phyloP scores from a whole-genome alignment of 805 yeast species.

The Brettanomyces naardenensis region DNA sequence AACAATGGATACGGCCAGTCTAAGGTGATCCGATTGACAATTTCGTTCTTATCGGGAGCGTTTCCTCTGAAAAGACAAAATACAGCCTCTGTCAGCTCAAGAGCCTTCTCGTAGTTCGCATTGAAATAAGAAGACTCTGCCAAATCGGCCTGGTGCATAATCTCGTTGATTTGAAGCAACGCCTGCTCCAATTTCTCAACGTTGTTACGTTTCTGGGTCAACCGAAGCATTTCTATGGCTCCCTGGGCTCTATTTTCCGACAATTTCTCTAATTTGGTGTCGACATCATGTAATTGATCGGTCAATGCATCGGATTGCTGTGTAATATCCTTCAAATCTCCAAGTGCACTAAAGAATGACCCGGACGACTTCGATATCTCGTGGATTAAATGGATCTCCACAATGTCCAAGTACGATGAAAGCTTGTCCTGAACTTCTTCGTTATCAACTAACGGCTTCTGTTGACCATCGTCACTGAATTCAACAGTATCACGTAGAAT shows the following conservation, averaged over 20 bases:
- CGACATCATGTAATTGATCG: slow-evolving; percentile 37
- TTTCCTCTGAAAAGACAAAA: slow-evolving; percentile 56
- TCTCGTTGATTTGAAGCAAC: slow-evolving; percentile 43
- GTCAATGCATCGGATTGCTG: slow-evolving; percentile 46
- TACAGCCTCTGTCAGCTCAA: slow-evolving; percentile 48
- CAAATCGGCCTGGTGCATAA: slow-evolving; percentile 36
- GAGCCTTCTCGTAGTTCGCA: slow-evolving; percentile 43
- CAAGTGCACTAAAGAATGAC: slow-evolving; percentile 78
- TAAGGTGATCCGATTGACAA: slow-evolving; percentile 23
- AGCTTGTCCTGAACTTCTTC: slow-evolving; percentile 65
- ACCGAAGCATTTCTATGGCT: slow-evolving; percentile 43
- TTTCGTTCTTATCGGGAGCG: slow-evolving; percentile 18
- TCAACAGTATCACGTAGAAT: slow-evolving; percentile 25
- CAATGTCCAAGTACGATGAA: slow-evolving; percentile 75
- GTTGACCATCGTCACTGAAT: slow-evolving; percentile 22
- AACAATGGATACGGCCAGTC: slow-evolving; percentile 38
- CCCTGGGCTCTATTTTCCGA: slow-evolving; percentile 41
- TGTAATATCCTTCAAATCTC: slow-evolving; percentile 63
- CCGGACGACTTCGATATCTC: slow-evolving; percentile 82
- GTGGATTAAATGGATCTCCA: slow-evolving; percentile 70
- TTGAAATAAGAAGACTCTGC: slow-evolving; percentile 39
- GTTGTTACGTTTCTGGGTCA: slow-evolving; percentile 47
- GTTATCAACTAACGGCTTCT: slow-evolving; percentile 39
- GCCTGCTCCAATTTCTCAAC: slow-evolving; percentile 57
- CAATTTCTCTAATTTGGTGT: slow-evolving; percentile 34